phyloP scores from a whole-genome alignment of 2,329 filamentous ascomycete species.

The Lecanosticta acicola region DNA sequence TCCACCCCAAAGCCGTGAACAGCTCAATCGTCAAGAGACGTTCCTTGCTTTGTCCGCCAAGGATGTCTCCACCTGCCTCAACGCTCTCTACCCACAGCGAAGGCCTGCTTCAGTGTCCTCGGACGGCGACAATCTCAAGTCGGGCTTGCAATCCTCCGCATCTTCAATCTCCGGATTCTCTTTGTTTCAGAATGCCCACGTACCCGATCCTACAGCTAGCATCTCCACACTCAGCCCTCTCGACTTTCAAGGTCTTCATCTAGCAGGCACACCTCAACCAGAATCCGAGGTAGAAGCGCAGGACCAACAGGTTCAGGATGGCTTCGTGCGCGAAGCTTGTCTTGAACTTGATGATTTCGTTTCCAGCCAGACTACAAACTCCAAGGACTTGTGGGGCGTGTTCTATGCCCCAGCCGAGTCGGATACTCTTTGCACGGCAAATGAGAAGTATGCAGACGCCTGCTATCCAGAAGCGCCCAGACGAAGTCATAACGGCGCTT shows the following conservation, averaged over 20 bases:
- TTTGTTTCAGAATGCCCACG: constrained; percentile 37
- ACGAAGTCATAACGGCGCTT: neutral
- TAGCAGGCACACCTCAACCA: neutral
- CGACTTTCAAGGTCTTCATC: neutral
- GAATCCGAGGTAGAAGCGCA: neutral
- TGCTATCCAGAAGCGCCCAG: neutral
- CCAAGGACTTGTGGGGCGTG: constrained; percentile 14
- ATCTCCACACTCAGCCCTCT: neutral
- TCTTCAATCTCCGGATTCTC: constrained; percentile 48
- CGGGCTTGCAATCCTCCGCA: constrained; percentile 42
- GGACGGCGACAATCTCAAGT: constrained; percentile 44
- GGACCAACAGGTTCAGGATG: neutral
- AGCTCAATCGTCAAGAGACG: neutral
- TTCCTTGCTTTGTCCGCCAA: constrained; percentile 56
- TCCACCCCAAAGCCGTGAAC: neutral
- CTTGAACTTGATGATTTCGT: constrained; percentile 18
- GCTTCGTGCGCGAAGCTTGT: constrained; percentile 8
- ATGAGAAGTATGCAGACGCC: neutral
- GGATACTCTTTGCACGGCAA: neutral
- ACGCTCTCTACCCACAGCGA: constrained; percentile 74
- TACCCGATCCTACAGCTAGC: neutral
- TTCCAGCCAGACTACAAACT: constrained; percentile 3
- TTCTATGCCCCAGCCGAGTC: neutral
- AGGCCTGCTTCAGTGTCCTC: constrained; percentile 55
- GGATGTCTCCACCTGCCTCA: constrained; percentile 73